These are phyloP conservation scores for Agrostemma githago DNA, from an alignment of 148 eudicot genomes.

Conservation along the genomic window DNA sequence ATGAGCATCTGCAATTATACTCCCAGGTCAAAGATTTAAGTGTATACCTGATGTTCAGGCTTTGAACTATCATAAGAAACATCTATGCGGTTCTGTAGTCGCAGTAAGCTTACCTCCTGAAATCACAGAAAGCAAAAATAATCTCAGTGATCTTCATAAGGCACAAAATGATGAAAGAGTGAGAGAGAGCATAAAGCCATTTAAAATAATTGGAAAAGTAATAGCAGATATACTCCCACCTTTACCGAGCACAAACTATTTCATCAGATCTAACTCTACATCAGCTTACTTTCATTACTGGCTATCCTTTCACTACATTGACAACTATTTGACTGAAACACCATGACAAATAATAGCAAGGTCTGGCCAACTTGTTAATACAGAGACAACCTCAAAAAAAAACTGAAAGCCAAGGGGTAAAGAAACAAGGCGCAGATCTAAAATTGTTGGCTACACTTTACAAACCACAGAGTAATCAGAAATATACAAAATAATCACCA, in stretches of 20 bases:
- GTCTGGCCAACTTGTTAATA: no score
- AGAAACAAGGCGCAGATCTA: not conserved
- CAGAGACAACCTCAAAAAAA: not conserved
- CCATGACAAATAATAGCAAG: not conserved
- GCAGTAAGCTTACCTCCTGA: conserved; percentile 81
- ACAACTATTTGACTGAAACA: not conserved
- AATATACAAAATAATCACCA: not conserved
- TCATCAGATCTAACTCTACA: not conserved
- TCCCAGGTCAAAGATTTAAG: not conserved
- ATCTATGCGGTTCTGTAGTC: conserved; percentile 79
- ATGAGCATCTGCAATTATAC: not conserved
- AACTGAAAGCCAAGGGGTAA: not conserved
- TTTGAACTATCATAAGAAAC: conserved; percentile 76
- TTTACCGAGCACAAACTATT: not conserved
- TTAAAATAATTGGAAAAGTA: not conserved
- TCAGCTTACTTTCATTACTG: not conserved
- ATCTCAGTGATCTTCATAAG: not conserved
- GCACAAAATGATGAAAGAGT: not conserved
- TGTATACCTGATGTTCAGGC: conserved; percentile 75
- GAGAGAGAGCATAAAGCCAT: not conserved
- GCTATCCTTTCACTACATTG: not conserved
- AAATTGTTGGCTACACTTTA: not conserved
- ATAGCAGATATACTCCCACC: not conserved
- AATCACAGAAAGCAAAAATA: conserved; percentile 19
- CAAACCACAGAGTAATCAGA: not conserved